Evolutionary conservation across 805 yeast genomes (phyloP), one percentile per base, ranked within the genome.

Genomic region (Limtongia smithiae): DNA sequence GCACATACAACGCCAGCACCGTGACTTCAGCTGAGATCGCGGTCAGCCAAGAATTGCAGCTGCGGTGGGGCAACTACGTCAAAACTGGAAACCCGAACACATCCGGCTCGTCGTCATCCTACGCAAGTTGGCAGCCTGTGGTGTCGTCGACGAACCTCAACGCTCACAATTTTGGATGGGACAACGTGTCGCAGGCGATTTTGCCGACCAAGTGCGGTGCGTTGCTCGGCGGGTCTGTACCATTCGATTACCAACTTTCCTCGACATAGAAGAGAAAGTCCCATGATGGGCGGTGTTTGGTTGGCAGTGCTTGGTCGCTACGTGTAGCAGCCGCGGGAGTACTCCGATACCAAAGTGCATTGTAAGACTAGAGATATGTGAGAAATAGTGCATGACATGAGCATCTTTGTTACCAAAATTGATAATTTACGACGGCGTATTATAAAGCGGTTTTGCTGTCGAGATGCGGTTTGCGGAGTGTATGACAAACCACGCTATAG

Each of bases 61-160:
- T 46, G 14, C 52, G 67, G 21, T 64, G 68, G 68, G 55, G 50
- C 14, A 20, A 48, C 8, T 64, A 62, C 48, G 60, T 62, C 25
- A 40, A 37, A 33, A 40, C 40, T 9, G 64, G 64, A 1, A 48
- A 32, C 35, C 67, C 67, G 4, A 63, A 63, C 37, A 14, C 38
- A 9, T 9, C n/a, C 3, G 21, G 11, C 3, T 36, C 34, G 6
- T 17, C 37, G 20, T 22, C 21, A 3, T 51, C 53, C 12, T 46
- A 45, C 28, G 22, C 35, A 4, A 15, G 18, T 15, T 62, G 65
- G 66, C 7, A 40, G 18, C 40, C 48, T 4, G 46, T 54, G 15
- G 30, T n/a, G 25, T 20, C 44, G 12, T n/a, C 18, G 3, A n/a
- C 15, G 20, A 31, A 46, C 15, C 15, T 48, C 15, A 38, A 52